Base-by-base conservation (phyloP, 2,329 filamentous ascomycete genomes). In the Colletotrichum sp. region DNA sequence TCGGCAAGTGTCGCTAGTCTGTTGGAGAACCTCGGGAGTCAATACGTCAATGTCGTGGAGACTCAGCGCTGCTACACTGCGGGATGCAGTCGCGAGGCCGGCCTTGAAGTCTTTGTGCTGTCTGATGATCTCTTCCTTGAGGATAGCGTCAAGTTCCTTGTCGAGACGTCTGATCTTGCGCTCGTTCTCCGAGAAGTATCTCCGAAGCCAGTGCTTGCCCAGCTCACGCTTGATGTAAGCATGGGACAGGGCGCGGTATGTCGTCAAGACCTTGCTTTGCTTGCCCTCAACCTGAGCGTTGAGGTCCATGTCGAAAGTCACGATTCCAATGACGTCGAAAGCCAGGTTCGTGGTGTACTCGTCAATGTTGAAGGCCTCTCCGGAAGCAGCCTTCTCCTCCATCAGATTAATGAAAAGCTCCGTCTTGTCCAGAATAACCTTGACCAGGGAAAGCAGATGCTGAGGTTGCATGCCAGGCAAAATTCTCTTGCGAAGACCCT, bases 271-370 rank as follows among this genome's bases (percentile, higher is more conserved):
- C 68, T 83, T 79, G 69, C 81, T 79, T n/a, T 73, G 71, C 21
- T 77, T 66, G 2, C 78, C 72, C 16, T 73, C 71, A n/a, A 76
- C 64, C 7, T 84, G 84, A 8, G 83, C 83, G 34, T 81, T 68
- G n/a, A 85, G 80, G 66, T 84, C 78, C 28, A 80, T 79, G 52
- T 82, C 82, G 79, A 85, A 82, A 4, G 82, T 80, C 9, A 83
- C 82, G 48, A 80, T 80, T 15, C 83, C 83, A 43, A 85, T 85
- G 36, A 85, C 82, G 70, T 87, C 85, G 62, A 86, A 86, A 8
- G 84, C 83, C 16, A 86, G 77, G 66, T 81, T 81, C 1, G 80
- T 79, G 15, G 79, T 80, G 12, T 81, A 77, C 30, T 80, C 75
- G 52, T 81, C 81, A 8, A 85, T 73, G 3, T 74, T 75, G 48